phyloP scores from a whole-genome alignment of 495 filamentous ascomycete genomes.

The Apiosordaria backusii region DNA sequence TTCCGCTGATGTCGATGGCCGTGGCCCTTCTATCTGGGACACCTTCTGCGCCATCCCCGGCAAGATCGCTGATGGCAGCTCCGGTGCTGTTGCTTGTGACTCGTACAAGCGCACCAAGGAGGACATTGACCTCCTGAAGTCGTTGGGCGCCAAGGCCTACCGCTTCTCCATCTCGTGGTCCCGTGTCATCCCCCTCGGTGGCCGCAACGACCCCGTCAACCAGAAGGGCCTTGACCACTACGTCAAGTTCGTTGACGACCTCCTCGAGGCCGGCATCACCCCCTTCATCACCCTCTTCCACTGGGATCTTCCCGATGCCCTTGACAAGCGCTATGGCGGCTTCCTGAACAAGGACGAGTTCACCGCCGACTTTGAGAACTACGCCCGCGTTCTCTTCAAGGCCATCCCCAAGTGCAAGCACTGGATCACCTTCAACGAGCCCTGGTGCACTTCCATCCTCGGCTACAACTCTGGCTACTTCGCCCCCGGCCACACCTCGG shows the following conservation, averaged over 20 bases:
- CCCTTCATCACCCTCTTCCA: constrained; percentile 63
- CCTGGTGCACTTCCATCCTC: constrained; percentile 58
- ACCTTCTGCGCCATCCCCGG: constrained; percentile 69
- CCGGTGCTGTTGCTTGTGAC: constrained; percentile 69
- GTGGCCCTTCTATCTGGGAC: constrained; percentile 74
- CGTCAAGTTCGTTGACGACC: constrained; percentile 57
- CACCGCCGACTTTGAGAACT: constrained; percentile 58
- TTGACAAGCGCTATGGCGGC: constrained; percentile 61
- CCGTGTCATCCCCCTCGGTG: constrained; percentile 65
- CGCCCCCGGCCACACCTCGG: constrained; percentile 57
- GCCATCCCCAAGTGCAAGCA: constrained; percentile 57
- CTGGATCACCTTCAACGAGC: constrained; percentile 69
- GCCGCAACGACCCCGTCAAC: constrained; percentile 60
- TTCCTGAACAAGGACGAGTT: constrained; percentile 58
- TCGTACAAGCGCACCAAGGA: constrained; percentile 70
- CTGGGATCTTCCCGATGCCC: constrained; percentile 59
- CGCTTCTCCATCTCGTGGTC: constrained; percentile 76
- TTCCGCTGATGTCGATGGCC: constrained; percentile 61
- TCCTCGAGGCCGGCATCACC: constrained; percentile 55
- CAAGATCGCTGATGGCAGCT: constrained; percentile 68
- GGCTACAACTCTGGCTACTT: constrained; percentile 59
- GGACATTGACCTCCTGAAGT: constrained; percentile 69
- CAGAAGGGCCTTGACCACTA: constrained; percentile 58
- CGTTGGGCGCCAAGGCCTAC: constrained; percentile 60
- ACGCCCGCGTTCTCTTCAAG: constrained; percentile 56